Evolutionary conservation across 257 asterid species (phyloP).

Genomic region (Craterostigma plantagineum): DNA sequence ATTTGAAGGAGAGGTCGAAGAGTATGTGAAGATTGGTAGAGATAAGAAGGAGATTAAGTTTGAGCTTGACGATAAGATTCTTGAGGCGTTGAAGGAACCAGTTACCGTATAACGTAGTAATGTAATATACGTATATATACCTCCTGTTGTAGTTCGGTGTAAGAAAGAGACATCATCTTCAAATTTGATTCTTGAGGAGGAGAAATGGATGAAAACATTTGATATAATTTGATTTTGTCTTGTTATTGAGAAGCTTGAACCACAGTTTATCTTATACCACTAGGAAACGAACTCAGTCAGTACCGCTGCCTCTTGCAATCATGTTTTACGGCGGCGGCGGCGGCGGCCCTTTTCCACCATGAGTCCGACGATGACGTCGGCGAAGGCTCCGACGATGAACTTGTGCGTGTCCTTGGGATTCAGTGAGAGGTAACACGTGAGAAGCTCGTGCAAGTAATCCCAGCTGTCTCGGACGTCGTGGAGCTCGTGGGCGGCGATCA

Average conservation of each 20-base stretch:
- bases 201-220: no score
- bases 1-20: constrained; percentile 72
- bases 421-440: constrained; percentile 51
- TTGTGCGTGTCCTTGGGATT: constrained; percentile 81
- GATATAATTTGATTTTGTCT: no score
- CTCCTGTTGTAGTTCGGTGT: no score
- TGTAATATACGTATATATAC: no score
- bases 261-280: no score
- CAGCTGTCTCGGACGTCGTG: constrained; percentile 37
- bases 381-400: constrained; percentile 73
- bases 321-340: no score
- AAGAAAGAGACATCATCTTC: no score
- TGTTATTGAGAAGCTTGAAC: no score
- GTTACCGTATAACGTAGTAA: no score
- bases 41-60: constrained; percentile 69
- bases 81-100: constrained; percentile 20
- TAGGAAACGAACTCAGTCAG: no score
- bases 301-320: no score
- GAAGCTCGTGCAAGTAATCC: constrained; percentile 68
- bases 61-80: constrained; percentile 81
- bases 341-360: constrained; percentile 10
- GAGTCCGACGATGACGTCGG: constrained; percentile 68
- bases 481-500: constrained; percentile 75
- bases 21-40: constrained; percentile 82
- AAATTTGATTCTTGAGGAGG: no score